Conservation (phyloP, 176 grass and related monocot genomes). For the Cenchrus americanus region DNA sequence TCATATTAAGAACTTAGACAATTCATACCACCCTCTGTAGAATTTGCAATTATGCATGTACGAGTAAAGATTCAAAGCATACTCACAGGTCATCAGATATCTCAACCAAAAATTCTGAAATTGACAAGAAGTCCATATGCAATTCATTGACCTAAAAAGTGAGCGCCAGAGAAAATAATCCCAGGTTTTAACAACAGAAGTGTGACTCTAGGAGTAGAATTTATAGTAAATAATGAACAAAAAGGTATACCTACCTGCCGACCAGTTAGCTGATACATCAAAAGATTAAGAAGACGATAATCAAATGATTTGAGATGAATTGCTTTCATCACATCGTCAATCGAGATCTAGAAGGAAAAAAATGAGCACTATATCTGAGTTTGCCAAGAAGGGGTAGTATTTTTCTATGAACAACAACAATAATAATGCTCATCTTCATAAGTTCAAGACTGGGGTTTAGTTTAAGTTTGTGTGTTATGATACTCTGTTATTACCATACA, state of each 20-base stretch:
- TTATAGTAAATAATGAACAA: constrained; percentile 1
- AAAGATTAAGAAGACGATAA: constrained; percentile 86
- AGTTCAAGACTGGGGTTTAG: background rate
- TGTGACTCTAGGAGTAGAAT: background rate
- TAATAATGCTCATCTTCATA: background rate
- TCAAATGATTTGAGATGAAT: constrained; percentile 97
- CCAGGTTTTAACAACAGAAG: constrained; percentile 14
- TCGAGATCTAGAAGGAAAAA: constrained; percentile 60
- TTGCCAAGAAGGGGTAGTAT: background rate
- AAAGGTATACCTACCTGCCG: constrained; percentile 61
- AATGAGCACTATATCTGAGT: constrained; percentile 30
- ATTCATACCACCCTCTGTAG: background rate
- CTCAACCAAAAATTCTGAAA: constrained; percentile 94
- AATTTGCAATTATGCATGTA: constrained; percentile 16
- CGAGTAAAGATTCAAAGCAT: constrained; percentile 29
- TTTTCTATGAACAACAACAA: background rate
- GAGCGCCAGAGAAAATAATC: constrained; percentile 32
- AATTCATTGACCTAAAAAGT: constrained; percentile 78
- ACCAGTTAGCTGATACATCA: constrained; percentile 74
- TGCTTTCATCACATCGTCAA: constrained; percentile 81
- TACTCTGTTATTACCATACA: constrained; percentile 3
- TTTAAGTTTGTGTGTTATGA: background rate
- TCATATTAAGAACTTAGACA: background rate
- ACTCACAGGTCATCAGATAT: constrained; percentile 98
- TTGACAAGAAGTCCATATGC: constrained; percentile 96